Base-by-base conservation (phyloP, 2,329 filamentous ascomycete species). In the Coniochaeta prunicola region DNA sequence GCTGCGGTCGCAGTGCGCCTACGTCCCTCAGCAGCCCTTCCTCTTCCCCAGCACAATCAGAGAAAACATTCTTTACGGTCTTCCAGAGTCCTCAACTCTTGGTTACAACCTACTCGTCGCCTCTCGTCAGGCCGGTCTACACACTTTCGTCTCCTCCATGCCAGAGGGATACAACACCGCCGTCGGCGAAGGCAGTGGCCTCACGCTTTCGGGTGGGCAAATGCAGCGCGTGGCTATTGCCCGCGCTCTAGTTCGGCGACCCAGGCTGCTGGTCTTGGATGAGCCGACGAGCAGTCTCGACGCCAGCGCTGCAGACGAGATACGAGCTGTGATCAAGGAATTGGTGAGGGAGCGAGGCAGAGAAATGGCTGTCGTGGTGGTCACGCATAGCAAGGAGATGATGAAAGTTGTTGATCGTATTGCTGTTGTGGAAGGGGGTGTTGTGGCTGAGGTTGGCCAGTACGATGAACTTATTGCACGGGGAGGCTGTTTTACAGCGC, bases 251-350 rank as follows among this genome's bases (percentile, higher is more conserved):
- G 80, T 89, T 0, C 81, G 91, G 0, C 76, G 80, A 15, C 92
- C 92, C 0, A 79, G 81, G 42, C 76, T 97, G 2, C 74, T 97
- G 17, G 81, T 97, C 2, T 75, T 97, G 1, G 93, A 97, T 66
- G 92, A 97, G 73, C 90, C 92, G 1, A 97, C 92, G 0, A 90
- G 86, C 28, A 88, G 89, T 0, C 77, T 97, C 0, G 92, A 97
- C 67, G 78, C 80, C 0, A 82, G 87, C 64, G 87, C 82, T 40
- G 86, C 90, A 0, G 79, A 79, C 2, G 73, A 80, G 1, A 81
- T 97, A 3, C 77, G 89, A 13, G 73, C 80, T 9, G 87, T 87
- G 0, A 78, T 96, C 42, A 71, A 71, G 36, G 67, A 68, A 0
- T 72, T 94, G 1, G 75, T 87, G 33, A 31, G 24, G 19, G 58